Evolutionary conservation across 192 early-diverging fungal species (phyloP), one percentile per base, ranked within the genome.

Genomic region (Backusella luteola): DNA sequence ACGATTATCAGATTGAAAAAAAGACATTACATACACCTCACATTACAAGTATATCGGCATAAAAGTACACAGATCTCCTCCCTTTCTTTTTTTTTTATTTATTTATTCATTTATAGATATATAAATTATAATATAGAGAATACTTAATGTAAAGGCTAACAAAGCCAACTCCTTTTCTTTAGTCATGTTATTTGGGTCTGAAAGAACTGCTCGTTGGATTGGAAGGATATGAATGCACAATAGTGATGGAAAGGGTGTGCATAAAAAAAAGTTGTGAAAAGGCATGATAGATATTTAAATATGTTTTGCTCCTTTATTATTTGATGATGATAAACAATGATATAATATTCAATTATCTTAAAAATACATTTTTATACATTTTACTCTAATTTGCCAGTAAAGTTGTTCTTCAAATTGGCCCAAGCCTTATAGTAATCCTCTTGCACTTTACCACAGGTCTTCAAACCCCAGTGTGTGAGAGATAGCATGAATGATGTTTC

Each of bases 351-450:
- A 2, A 63, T 26, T 4, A 0, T 26, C 5, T 63, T 14, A 63
- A 63, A 63, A 63, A 63, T 26, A 63, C 56, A 63, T 41, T 71
- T 44, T 23, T 71, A 63, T 26, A 63, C 56, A 63, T 29, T 71
- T 44, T 71, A 44, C 42, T 71, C 26, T 23, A 39, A 23, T 44
- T 71, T 71, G 17, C 42, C 42, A 4, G 34, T 68, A 36, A 79
- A 79, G 9, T 69, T 79, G 49, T 4, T 74, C 17, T 75, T 73
- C 32, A 79, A 44, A 19, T 70, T 41, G 8, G 42, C 34, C 97
- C 97, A 98, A n/a, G 91, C 92, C 84, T 93, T 85, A 84, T 90
- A 95, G 84, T 98, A 98, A 78, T 96, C 89, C 38, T 85, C 80
- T 83, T 98, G 95, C 19, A 91, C 87, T 78, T 91, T 92, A 66